Evolutionary conservation across 768 basidiomycete species (phyloP).

Genomic region (Nidula microcarpa): DNA sequence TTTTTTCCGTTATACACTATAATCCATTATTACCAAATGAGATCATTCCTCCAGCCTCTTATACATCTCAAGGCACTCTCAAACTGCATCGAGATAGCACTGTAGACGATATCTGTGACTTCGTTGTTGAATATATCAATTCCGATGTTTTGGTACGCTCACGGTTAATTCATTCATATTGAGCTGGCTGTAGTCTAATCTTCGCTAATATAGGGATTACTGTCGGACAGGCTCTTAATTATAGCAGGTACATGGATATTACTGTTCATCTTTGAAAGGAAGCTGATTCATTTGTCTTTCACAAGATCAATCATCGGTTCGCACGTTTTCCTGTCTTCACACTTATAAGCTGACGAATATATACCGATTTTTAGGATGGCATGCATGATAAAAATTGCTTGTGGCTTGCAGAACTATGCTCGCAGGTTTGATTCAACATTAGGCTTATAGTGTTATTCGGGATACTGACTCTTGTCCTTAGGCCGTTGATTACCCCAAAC

Average conservation of each 20-base stretch:
- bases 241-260: conserved; percentile 54
- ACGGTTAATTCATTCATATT: not conserved
- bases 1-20: conserved; percentile 59
- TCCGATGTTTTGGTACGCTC: conserved; percentile 70
- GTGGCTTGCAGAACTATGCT: conserved; percentile 58
- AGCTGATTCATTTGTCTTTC: not conserved
- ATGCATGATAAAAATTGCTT: conserved; percentile 56
- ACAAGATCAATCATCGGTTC: conserved; percentile 68
- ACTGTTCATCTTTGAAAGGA: no score
- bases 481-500: conserved; percentile 83
- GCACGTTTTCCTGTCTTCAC: no score
- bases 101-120: conserved; percentile 73
- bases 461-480: conserved; percentile 17
- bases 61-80: conserved; percentile 24
- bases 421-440: conserved; percentile 27
- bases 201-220: conserved; percentile 46
- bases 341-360: no score
- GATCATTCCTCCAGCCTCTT: conserved; percentile 48
- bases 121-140: conserved; percentile 80
- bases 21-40: conserved; percentile 51
- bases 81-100: conserved; percentile 46
- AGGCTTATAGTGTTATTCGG: not conserved
- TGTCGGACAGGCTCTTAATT: conserved; percentile 64
- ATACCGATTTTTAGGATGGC: conserved; percentile 41
- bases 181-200: not conserved